Evolutionary conservation across 2,329 filamentous ascomycete species (phyloP).

Genomic region (Claviceps paspali): DNA sequence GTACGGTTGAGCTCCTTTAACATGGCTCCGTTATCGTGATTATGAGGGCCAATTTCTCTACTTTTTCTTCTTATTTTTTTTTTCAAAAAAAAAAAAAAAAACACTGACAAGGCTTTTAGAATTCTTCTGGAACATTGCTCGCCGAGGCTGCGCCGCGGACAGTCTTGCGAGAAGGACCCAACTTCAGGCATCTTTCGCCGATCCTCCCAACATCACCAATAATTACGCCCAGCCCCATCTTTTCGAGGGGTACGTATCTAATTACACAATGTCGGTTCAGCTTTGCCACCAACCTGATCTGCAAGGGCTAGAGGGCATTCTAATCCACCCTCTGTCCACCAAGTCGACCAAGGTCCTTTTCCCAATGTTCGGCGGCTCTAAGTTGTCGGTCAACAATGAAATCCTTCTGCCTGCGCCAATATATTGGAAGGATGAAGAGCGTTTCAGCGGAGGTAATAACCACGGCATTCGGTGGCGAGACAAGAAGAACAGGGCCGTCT

Average conservation of each 20-base stretch:
- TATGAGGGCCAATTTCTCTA: no score
- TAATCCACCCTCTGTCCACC: constrained; percentile 44
- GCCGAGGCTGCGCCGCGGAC: constrained; percentile 45
- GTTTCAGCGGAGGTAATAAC: constrained; percentile 42
- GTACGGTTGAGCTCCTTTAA: constrained; percentile 18
- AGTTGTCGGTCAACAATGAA: constrained; percentile 53
- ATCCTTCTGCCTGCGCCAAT: constrained; percentile 55
- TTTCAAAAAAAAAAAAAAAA: background rate
- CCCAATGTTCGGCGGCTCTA: constrained; percentile 55
- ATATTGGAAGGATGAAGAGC: constrained; percentile 49
- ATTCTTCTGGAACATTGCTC: constrained; percentile 41
- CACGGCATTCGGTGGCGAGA: constrained; percentile 39
- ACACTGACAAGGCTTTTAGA: constrained; percentile 16
- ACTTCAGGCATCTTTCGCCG: constrained; percentile 27
- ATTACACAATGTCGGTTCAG: constrained; percentile 44
- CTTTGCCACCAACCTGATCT: constrained; percentile 52
- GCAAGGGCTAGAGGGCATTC: constrained; percentile 46
- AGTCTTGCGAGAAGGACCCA: constrained; percentile 40
- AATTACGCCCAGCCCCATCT: constrained; percentile 32
- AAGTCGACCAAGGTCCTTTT: constrained; percentile 41
- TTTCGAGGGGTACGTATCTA: constrained; percentile 42
- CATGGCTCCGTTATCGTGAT: no score
- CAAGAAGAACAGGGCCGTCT: constrained; percentile 40
- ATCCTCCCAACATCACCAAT: constrained; percentile 28
- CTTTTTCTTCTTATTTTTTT: background rate